Base-by-base conservation (phyloP, 352 stramenopile genomes). In the Blastocystis sp. region DNA sequence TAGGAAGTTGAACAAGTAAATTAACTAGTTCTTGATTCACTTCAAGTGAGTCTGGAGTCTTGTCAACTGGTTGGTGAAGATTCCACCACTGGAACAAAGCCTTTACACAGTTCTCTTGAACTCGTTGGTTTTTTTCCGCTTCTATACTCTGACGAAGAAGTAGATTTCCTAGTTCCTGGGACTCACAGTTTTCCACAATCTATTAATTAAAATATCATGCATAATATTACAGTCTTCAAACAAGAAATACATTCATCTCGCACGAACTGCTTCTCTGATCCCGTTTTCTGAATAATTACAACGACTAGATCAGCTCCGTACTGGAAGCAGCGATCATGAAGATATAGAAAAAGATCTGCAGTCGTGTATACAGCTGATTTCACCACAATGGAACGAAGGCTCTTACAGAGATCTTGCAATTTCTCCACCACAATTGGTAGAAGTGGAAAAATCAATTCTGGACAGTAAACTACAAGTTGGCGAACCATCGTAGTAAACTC, bases 211-310 rank as follows among this genome's bases (percentile, higher is more conserved):
- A 24, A n/a, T n/a, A 24, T n/a, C 11, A 64, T 30, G 24, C 13
- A 22, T 30, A 40, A 40, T 24, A 7, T 24, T 6, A 81, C 70
- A 22, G 11, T 37, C 22, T 81, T 33, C 17, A 81, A n/a, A 42
- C 70, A 81, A n/a, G 24, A 56, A 27, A 44, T 17, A 64, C 70
- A 44, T 44, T 81, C 70, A 48, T 81, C 70, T n/a, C 70, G 70
- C 24, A 81, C n/a, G 44, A 81, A 81, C 22, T 81, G 70, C n/a
- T 81, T 81, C 24, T 81, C 70, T 24, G 35, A 40, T 30, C 35
- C 24, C 5, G 44, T 59, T 24, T 81, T 81, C 42, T 42, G 15
- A 48, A 37, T 35, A 19, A 81, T 40, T 17, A 64, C 44, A 2
- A 1, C 42, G 0, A 81, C 17, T 1, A 30, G 22, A 33, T 81